These are phyloP conservation scores for Scytalidium sp. DNA, from an alignment of 2,329 filamentous ascomycete species.

Conservation along the genomic window DNA sequence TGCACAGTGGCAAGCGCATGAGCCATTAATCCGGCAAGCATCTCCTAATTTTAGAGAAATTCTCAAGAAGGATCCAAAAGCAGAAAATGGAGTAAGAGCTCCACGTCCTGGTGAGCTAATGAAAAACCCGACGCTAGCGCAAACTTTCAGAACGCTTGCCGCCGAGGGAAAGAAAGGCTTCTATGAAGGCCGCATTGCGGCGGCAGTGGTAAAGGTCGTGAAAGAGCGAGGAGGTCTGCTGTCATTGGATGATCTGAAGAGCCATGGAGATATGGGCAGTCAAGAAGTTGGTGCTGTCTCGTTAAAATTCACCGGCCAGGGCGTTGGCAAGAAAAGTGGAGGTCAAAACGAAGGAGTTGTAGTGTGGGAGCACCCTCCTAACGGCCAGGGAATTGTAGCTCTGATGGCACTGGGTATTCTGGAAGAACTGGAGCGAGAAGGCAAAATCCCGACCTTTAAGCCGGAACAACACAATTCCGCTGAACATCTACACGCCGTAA, in stretches of 20 bases:
- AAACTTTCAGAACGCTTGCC: conserved; percentile 77
- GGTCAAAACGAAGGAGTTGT: conserved; percentile 60
- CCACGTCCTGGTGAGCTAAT: conserved; percentile 84
- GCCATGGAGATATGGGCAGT: conserved; percentile 70
- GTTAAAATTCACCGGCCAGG: conserved; percentile 70
- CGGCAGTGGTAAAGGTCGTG: conserved; percentile 77
- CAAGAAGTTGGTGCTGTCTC: conserved; percentile 85
- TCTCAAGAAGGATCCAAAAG: conserved; percentile 72
- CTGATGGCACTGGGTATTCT: conserved; percentile 92
- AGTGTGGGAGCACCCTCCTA: conserved; percentile 95
- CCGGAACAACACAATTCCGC: conserved; percentile 76
- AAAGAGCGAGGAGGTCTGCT: conserved; percentile 74
- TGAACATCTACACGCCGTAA: conserved; percentile 78
- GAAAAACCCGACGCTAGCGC: conserved; percentile 77
- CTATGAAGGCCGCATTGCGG: conserved; percentile 80
- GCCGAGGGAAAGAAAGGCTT: conserved; percentile 85
- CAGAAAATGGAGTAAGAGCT: conserved; percentile 67
- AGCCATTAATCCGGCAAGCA: conserved; percentile 59
- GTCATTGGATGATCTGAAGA: conserved; percentile 73
- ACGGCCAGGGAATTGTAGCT: conserved; percentile 93
- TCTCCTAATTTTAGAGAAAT: conserved; percentile 87
- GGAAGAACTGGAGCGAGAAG: conserved; percentile 74
- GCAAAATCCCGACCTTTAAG: conserved; percentile 69
- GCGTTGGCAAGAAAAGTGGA: conserved; percentile 43
- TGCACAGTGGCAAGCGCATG: conserved; percentile 67